Evolutionary conservation across 306 rosid genomes (phyloP), one percentile per base, ranked within the genome.

Genomic region (Vicia sativa): DNA sequence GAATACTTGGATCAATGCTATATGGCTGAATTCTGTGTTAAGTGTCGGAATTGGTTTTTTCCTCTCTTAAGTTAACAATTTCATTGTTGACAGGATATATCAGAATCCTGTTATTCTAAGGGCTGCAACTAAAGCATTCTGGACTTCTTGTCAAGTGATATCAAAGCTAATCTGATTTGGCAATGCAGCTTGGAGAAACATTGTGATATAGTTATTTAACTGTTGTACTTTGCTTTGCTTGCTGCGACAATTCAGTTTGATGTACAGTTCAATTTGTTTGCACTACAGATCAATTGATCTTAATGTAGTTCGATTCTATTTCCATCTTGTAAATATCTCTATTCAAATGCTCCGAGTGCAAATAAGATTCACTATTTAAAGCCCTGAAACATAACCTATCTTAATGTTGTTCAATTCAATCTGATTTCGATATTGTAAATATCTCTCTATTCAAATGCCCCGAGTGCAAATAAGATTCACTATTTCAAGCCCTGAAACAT

Each of bases 121-220:
- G 62, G 95, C 56, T 63, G 97, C 97, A 16, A 80, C 95, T 3
- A 91, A 88, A 64, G 97, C 95, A 52, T 86, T 91, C 84, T 87
- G 92, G 92, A 86, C 97, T 58, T 91, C 92, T 23, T 91, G 97
- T 60, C 92, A 91, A 57, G 91, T 93, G 45, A 85, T 93, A 71
- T 90, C 98, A 56, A 93, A 93, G 96, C 88, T 93, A 69, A 85
- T 93, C 49, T 93, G 85, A 79, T 41, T 71, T 54, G 70, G 23
- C 65, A 46, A 59, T 58, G 82, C 81, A 71, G 75, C 72, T 62
- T 34, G 76, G 73, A 42, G 70, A 46, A 10, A 76, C 78, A 34
- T 42, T 77, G 78, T 53, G 35, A 52, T 52, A 13, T 59, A 65
- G 44, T 49, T 8, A 46, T 65, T 55, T 65, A 44, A 26, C 35